Base-by-base conservation (phyloP, 2,329 filamentous ascomycete genomes). In the Cercospora zeina region DNA sequence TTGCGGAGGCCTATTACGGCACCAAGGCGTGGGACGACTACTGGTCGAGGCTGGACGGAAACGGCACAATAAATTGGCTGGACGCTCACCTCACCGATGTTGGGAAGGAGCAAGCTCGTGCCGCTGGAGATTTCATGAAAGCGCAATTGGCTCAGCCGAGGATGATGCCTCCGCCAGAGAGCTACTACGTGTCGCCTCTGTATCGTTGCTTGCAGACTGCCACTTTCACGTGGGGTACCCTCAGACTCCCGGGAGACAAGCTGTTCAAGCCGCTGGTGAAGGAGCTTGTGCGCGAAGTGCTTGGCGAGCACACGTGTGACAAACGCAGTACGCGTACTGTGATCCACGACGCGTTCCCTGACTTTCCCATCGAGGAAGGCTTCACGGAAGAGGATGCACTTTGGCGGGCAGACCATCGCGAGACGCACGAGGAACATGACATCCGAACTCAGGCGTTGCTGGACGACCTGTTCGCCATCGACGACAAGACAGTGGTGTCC, bases 301-400 rank as follows among this genome's bases (percentile, higher is more conserved):
- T 90, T 59, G 85, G 82, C 58, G 83, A 86, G 45, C 88, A 89
- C 71, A 89, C 87, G 0, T 91, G 88, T 71, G 86, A 90, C 74
- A 80, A 83, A 31, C 80, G 88, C 9, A 82, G 81, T 21, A 82
- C 75, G 67, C 82, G 79, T 69, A 79, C 81, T 0, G 79, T 80
- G 62, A 86, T 90, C 64, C 74, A 76, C 14, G 64, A 75, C 2
- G 76, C 79, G 3, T 84, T 85, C 54, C 85, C 85, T 0, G 71
- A 67, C 1, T 87, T 82, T 69, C 68, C 67, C 4, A 83, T 90
- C 54, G 88, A 90, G 73, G 71, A 75, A 1, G 85, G 83, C 0
- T 89, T 91, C 68, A 71, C 79, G 0, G 87, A 90, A 71, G 49
- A 80, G 0, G 85, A 87, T 68, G 75, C 77, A 13, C 75, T 85